Evolutionary conservation across 345 rosid species (phyloP).

Genomic region (Aquilaria malaccensis): DNA sequence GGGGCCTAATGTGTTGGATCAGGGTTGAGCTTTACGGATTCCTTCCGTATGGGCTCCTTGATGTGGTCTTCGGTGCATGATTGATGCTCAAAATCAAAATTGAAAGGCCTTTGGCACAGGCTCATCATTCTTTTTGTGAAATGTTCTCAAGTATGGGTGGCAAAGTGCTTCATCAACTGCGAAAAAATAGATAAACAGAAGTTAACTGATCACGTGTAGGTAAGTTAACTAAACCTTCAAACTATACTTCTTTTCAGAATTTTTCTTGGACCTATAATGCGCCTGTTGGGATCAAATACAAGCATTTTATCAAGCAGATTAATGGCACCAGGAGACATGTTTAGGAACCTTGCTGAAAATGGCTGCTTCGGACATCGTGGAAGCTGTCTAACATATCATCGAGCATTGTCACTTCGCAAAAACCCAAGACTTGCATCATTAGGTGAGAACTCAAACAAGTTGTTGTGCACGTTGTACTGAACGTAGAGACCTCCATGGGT

Average conservation of each 20-base stretch:
- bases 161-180: conserved; percentile 83
- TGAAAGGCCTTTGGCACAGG: conserved; percentile 72
- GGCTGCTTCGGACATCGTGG: conserved; percentile 73
- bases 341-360: conserved; percentile 64
- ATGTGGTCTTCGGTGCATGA: conserved; percentile 92
- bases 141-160: conserved; percentile 75
- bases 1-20: conserved; percentile 31
- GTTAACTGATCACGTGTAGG: not conserved
- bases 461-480: conserved; percentile 65
- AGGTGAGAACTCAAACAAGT: conserved; percentile 72
- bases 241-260: not conserved
- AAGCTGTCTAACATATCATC: conserved; percentile 81
- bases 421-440: conserved; percentile 80
- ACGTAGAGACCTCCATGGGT: conserved; percentile 65
- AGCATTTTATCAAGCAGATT: conserved; percentile 95
- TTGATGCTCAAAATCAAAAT: conserved; percentile 72
- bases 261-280: conserved; percentile 64
- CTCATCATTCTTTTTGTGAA: conserved; percentile 77
- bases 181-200: conserved; percentile 12
- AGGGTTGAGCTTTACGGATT: conserved; percentile 69
- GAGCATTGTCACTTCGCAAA: conserved; percentile 80
- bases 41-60: conserved; percentile 89
- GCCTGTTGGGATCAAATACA: conserved; percentile 80
- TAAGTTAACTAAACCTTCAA: not conserved
- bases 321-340: conserved; percentile 48